phyloP scores from a whole-genome alignment of 2,329 filamentous ascomycete genomes.

The Aphanocladium album region DNA sequence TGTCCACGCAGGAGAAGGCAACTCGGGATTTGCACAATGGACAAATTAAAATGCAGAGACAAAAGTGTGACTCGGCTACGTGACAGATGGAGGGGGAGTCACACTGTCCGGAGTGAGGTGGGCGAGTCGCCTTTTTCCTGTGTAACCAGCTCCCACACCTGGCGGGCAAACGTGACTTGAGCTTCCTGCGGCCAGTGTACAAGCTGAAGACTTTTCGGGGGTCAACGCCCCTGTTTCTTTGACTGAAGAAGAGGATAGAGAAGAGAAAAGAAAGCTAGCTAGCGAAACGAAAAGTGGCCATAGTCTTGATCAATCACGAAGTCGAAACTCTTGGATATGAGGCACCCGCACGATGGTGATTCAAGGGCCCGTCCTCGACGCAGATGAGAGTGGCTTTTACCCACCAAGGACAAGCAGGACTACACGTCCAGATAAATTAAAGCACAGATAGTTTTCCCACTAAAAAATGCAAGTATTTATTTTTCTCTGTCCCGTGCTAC shows the following conservation, averaged over 20 bases:
- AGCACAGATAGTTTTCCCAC: not conserved
- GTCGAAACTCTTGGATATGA: no score
- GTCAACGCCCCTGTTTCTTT: not conserved
- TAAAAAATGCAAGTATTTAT: not conserved
- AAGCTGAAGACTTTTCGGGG: not conserved
- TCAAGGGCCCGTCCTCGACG: no score
- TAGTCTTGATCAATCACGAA: no score
- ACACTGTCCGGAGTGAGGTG: not conserved
- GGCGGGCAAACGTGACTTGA: not conserved
- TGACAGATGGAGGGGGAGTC: not conserved
- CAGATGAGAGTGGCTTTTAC: not conserved
- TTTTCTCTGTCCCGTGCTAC: not conserved
- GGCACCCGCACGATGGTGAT: no score
- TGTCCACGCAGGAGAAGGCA: not conserved
- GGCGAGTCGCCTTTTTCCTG: constrained; percentile 1
- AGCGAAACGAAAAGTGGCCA: not conserved
- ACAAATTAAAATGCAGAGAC: not conserved
- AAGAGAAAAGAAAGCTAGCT: not conserved
- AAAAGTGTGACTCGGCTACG: not conserved
- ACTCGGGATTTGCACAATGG: not conserved
- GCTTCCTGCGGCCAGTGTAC: constrained; percentile 6
- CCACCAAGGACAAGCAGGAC: not conserved
- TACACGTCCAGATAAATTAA: not conserved
- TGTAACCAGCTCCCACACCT: not conserved
- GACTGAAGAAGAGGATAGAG: no score